phyloP scores from a whole-genome alignment of 805 yeast genomes.

The Pichia rugopelliculosa region DNA sequence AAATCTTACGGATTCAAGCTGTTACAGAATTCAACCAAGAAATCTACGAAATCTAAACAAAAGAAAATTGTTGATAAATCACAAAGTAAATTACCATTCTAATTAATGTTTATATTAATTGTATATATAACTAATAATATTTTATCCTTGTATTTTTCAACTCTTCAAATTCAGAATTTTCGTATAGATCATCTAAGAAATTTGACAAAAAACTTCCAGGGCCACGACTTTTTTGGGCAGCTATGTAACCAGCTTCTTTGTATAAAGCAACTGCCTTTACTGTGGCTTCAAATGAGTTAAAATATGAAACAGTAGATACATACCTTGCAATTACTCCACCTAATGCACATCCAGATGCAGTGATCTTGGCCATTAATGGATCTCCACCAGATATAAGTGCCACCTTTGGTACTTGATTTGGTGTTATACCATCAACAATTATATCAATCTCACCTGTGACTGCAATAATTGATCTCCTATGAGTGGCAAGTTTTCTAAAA shows the following conservation, averaged over 20 bases:
- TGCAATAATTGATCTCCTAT: constrained; percentile 54
- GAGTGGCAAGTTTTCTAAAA: constrained; percentile 43
- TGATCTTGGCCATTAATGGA: constrained; percentile 54
- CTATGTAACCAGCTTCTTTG: constrained; percentile 54
- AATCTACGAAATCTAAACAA: background rate
- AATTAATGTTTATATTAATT: background rate
- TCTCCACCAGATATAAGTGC: constrained; percentile 48
- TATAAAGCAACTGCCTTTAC: constrained; percentile 49
- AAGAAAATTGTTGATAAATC: background rate
- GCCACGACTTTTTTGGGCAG: constrained; percentile 36
- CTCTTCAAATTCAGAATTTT: background rate
- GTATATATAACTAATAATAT: background rate
- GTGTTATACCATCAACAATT: constrained; percentile 37
- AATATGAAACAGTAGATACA: constrained; percentile 37
- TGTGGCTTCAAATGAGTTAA: constrained; percentile 38
- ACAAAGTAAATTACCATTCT: constrained; percentile 11
- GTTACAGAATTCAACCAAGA: background rate
- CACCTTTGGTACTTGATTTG: constrained; percentile 12
- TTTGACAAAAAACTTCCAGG: constrained; percentile 48
- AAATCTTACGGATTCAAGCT: constrained; percentile 1
- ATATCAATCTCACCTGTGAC: constrained; percentile 59
- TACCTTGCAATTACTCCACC: constrained; percentile 64
- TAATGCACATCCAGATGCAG: constrained; percentile 80
- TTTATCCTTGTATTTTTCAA: background rate
- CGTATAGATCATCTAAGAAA: constrained; percentile 38